A percentile compares a stretch with the other conserved stretches of the same genome.
Conservation (phyloP, 768 basidiomycete genomes). For the Cubamyces lactineus region DNA sequence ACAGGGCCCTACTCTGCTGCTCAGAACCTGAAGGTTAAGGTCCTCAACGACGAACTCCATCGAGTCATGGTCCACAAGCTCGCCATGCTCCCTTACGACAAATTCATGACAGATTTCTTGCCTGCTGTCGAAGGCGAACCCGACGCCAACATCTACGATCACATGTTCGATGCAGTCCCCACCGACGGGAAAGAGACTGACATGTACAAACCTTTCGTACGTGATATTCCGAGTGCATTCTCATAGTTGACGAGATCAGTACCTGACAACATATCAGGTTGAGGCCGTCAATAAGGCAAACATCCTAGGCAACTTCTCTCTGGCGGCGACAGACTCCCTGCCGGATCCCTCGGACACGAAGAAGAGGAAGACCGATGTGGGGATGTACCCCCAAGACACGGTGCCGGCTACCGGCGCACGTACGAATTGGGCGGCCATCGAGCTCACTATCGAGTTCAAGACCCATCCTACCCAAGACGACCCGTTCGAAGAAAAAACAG, state of each 20-base stretch:
- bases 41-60: neutral
- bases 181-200: neutral
- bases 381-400: neutral
- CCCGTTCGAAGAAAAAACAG: neutral
- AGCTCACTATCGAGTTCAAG: constrained; percentile 4
- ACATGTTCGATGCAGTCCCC: neutral
- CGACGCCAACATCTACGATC: neutral
- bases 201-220: neutral
- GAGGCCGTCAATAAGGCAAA: neutral
- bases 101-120: neutral
- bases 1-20: no score
- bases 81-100: neutral
- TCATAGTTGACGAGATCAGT: neutral
- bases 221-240: neutral
- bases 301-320: neutral
- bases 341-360: no score
- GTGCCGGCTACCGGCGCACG: neutral
- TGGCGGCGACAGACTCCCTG: neutral
- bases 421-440: neutral
- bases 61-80: neutral
- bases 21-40: no score
- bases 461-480: neutral
- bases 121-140: neutral
- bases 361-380: neutral
- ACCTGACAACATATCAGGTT: neutral